These are phyloP conservation scores for Candida manassasensis DNA, from an alignment of 805 yeast genomes.

Conservation along the genomic window DNA sequence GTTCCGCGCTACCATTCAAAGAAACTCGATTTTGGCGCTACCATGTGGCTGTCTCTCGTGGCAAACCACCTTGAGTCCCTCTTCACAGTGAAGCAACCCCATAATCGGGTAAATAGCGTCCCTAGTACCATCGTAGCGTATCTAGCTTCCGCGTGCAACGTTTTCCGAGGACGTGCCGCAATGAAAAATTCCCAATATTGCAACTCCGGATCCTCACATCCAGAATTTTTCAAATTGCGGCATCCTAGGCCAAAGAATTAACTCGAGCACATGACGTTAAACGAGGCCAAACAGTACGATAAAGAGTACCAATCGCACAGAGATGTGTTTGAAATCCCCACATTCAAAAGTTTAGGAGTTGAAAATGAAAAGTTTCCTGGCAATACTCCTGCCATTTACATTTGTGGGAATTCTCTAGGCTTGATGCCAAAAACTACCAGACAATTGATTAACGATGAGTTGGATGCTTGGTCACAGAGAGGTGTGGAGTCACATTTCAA, in stretches of 20 bases:
- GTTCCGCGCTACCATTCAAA: no score
- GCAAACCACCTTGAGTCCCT: no score
- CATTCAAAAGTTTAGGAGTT: conserved; percentile 57
- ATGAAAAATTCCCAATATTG: no score
- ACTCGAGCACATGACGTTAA: conserved; percentile 13
- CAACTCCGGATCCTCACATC: no score
- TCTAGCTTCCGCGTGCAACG: no score
- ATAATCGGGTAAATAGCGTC: no score
- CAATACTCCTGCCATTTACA: conserved; percentile 42
- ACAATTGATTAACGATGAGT: conserved; percentile 55
- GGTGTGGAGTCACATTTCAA: conserved; percentile 85
- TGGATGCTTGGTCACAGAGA: conserved; percentile 75
- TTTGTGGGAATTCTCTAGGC: conserved; percentile 95
- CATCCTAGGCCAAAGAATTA: no score
- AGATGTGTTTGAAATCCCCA: conserved; percentile 60
- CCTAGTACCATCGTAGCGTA: no score
- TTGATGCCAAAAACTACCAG: conserved; percentile 71
- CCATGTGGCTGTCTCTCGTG: no score
- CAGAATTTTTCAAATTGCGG: conserved; percentile 1
- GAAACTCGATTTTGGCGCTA: no score
- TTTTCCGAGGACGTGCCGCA: no score
- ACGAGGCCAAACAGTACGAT: conserved; percentile 33
- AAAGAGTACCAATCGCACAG: conserved; percentile 30
- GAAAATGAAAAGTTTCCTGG: conserved; percentile 13
- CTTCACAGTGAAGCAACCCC: no score